Base-by-base conservation (phyloP, 2,329 filamentous ascomycete species). In the Fusarium sp. region DNA sequence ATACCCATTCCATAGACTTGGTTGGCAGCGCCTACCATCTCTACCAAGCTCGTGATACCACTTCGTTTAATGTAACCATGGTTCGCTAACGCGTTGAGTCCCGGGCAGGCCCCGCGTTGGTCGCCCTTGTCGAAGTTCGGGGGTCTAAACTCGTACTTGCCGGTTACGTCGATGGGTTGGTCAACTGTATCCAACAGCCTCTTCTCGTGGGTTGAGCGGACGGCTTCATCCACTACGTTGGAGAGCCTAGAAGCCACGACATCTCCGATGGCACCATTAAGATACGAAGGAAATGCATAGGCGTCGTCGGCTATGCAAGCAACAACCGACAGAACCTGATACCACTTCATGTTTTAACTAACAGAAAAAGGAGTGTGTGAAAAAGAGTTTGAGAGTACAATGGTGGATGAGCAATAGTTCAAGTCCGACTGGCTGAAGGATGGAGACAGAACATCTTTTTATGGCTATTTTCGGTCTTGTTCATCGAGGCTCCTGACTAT, bases 21-120 rank as follows among this genome's bases (percentile, higher is more conserved):
- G 9, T 73, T 73, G 47, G 70, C 65, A 7, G 70, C 71, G 6
- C 38, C 53, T 0, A 56, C 42, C 3, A 65, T 67, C 44, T 73
- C 71, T 2, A 50, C 49, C 27, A 73, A 29, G 20, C 70, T 73
- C 9, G 65, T 67, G 3, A 73, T 59, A 2, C 71, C 71, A 15
- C 63, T 73, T 10, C 71, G 59, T 16, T 42, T 65, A 46, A 73
- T 72, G 16, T 81, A 82, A 4, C 79, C 79, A 52, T 81, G 80
- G 59, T 81, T 81, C 14, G 79, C 79, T 16, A 81, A 55, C 0
- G 74, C 75, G 45, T 81, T 81, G n/a, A 82, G 73, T 2, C 77
- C 80, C 1, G 80, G 79, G 34, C 80, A 82, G 24, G 74, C 66
- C 0, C 74, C 74, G 44, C 74, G 68, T 25, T 76, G 76, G 24